These are phyloP conservation scores for Lodderomyces jiufengensis DNA, from an alignment of 1,139 yeast genomes.

Conservation along the genomic window DNA sequence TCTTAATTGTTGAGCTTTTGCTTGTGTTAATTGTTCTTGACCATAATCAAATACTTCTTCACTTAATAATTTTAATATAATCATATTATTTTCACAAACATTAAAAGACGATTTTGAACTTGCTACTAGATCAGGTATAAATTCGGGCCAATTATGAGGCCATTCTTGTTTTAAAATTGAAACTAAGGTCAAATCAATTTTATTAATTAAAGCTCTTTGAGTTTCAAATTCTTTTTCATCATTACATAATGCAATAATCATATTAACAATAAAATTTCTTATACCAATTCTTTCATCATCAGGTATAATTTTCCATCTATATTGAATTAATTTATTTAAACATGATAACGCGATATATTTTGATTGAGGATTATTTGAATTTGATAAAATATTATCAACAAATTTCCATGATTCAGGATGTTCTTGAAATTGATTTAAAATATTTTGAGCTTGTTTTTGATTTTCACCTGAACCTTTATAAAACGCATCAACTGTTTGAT, in stretches of 20 bases:
- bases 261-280: slow-evolving; percentile 82
- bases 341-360: slow-evolving; percentile 90
- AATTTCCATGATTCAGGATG: slow-evolving; percentile 95
- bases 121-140: slow-evolving; percentile 86
- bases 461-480: slow-evolving; percentile 78
- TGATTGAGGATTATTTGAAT: slow-evolving; percentile 75
- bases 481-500: slow-evolving; percentile 83
- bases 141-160: slow-evolving; percentile 99
- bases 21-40: slow-evolving; percentile 94
- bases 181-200: slow-evolving; percentile 90
- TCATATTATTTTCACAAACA: slow-evolving; percentile 97
- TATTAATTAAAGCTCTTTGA: slow-evolving; percentile 83
- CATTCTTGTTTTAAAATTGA: slow-evolving; percentile 96
- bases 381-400: slow-evolving; percentile 84
- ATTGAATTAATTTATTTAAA: slow-evolving; percentile 82
- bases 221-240: slow-evolving; percentile 73
- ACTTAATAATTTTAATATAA: slow-evolving; percentile 77
- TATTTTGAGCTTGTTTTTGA: slow-evolving; percentile 78
- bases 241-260: slow-evolving; percentile 90
- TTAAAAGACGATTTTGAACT: slow-evolving; percentile 84
- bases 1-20: slow-evolving; percentile 81
- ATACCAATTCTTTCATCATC: slow-evolving; percentile 84
- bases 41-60: slow-evolving; percentile 96
- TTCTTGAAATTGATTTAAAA: slow-evolving; percentile 87
- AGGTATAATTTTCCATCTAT: slow-evolving; percentile 92